Base-by-base conservation (phyloP, 2,329 filamentous ascomycete genomes). In the Fusarium goolgardi region DNA sequence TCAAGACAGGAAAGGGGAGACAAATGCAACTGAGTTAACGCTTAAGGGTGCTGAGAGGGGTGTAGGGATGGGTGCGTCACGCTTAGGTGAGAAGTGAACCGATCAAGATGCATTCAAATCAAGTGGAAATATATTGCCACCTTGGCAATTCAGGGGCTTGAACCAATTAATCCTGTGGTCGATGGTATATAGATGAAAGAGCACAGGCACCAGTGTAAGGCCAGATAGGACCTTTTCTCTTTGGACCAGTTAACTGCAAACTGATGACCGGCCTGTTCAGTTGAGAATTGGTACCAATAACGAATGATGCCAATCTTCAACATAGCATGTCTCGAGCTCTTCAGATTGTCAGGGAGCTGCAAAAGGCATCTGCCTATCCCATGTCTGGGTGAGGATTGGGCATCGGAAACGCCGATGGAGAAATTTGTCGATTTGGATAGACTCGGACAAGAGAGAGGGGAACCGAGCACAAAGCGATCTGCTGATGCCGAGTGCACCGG, bases 381-480 rank as follows among this genome's bases (percentile, higher is more conserved):
- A 53, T 25, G 39, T 43, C 50, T 51, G 34, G 27, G 39, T 8
- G 15, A 31, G 25, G 32, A 21, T 35, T 8, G 34, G 55, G 37
- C 32, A 39, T 59, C 61, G 66, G 61, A 40, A 21, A 51, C 18
- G 53, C 65, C 65, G 61, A 56, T 45, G 25, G 45, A 43, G 32
- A 20, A 50, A 52, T 45, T 44, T 43, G 18, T 34, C 31, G 44
- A 66, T 43, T 20, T 39, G n/a, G 35, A n/a, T 16, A 61, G 43
- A 37, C 34, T 50, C 39, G 9, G 43, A 18, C 45, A 31, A 43
- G 21, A 47, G 16, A 21, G 34, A 31, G 31, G 32, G 32, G 32
- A 34, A 25, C 34, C 34, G 32, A 21, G 23, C 9, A 39, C 23
- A 50, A 50, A 50, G 23, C 47, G 32, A 25, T 27, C 12, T 23